Conservation (phyloP, 192 early-diverging fungal species). For the Funneliformis mosseae region DNA sequence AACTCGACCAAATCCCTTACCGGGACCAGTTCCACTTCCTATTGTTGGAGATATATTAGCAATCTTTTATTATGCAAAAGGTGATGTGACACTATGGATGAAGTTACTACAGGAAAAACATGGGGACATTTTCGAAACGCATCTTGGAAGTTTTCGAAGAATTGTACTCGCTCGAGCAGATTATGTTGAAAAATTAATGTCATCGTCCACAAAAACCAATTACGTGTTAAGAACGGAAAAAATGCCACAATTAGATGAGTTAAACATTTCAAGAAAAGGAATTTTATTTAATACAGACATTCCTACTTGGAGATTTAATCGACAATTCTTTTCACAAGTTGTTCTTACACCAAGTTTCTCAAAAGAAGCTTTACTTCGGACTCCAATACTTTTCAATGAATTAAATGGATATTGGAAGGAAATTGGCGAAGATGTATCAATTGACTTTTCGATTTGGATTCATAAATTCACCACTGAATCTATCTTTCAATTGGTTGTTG, state of each 20-base stretch:
- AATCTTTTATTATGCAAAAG: neutral
- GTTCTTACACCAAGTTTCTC: neutral
- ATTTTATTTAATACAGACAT: neutral
- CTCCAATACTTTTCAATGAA: neutral
- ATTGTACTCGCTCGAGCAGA: neutral
- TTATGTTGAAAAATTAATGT: neutral
- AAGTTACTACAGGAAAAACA: neutral
- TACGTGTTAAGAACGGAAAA: neutral
- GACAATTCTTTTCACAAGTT: neutral
- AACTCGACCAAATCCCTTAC: neutral
- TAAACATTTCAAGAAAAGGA: neutral
- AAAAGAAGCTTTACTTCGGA: neutral
- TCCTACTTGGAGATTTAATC: neutral
- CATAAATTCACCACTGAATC: neutral
- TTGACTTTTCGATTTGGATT: neutral
- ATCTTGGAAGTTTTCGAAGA: neutral
- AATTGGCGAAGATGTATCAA: neutral
- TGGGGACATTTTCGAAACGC: slow-evolving; percentile 20
- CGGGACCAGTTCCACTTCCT: slow-evolving; percentile 16
- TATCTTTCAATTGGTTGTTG: neutral
- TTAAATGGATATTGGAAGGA: neutral
- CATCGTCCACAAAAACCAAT: neutral
- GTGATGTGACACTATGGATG: neutral
- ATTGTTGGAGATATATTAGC: neutral
- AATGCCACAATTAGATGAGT: neutral